These are phyloP conservation scores for Torulaspora pretoriensis DNA, from an alignment of 1,139 yeast genomes.

Conservation along the genomic window DNA sequence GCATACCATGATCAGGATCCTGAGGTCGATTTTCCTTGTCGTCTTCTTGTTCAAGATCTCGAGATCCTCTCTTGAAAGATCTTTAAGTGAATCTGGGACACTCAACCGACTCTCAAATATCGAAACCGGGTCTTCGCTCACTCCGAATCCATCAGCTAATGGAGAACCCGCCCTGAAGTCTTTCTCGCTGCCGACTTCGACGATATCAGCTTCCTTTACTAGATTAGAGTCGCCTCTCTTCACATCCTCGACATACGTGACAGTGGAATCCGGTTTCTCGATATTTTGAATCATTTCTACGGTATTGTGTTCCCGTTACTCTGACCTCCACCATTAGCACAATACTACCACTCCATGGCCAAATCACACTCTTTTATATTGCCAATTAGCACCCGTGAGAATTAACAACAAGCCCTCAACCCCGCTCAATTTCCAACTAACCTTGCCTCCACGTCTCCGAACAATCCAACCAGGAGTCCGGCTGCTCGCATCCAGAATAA, in stretches of 20 bases:
- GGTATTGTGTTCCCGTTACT: background rate
- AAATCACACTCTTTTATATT: background rate
- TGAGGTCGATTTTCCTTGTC: constrained; percentile 47
- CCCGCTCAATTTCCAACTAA: background rate
- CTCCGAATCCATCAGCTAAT: background rate
- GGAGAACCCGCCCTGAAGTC: background rate
- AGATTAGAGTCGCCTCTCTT: constrained; percentile 1
- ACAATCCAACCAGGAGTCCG: background rate
- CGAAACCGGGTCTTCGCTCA: constrained; percentile 6
- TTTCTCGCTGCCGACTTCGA: constrained; percentile 5
- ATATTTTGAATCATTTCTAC: background rate
- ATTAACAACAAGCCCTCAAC: background rate
- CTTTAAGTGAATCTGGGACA: constrained; percentile 19
- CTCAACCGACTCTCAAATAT: constrained; percentile 16
- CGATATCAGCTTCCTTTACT: constrained; percentile 1
- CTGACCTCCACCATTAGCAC: background rate
- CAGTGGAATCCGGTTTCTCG: constrained; percentile 3
- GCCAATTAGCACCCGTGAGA: no score
- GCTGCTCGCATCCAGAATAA: no score
- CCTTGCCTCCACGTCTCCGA: background rate
- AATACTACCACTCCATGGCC: background rate
- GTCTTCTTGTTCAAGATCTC: constrained; percentile 39
- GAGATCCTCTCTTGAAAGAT: constrained; percentile 25
- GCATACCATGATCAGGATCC: constrained; percentile 54
- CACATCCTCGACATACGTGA: constrained; percentile 11